Evolutionary conservation across 371 early-diverging fungal genomes (phyloP).

Genomic region (Catenaria anguillulae): DNA sequence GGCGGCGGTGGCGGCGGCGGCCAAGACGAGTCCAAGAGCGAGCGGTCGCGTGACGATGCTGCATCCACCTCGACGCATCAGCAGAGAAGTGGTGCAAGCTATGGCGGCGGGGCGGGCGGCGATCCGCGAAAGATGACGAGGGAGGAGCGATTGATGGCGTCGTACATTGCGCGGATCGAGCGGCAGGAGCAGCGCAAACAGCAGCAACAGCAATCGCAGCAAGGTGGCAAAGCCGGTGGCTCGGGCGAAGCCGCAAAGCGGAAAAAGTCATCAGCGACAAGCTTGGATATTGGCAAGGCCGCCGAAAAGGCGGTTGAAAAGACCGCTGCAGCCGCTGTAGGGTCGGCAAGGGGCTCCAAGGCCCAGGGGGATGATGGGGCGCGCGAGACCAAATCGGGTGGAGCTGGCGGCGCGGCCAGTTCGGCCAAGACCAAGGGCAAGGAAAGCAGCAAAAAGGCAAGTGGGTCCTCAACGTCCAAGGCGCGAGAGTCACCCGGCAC

Average conservation of each 20-base stretch:
- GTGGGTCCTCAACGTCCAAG: too few relatives aligned
- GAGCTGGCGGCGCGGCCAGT: too few relatives aligned
- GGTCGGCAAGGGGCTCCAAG: too few relatives aligned
- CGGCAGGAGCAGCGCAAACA: background rate
- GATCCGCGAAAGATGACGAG: background rate
- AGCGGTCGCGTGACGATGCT: background rate
- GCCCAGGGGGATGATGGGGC: too few relatives aligned
- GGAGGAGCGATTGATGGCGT: background rate
- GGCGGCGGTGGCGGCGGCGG: background rate
- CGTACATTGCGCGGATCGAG: slow-evolving; percentile 3
- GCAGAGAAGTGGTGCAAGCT: background rate
- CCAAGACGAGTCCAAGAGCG: background rate
- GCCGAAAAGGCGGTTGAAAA: too few relatives aligned
- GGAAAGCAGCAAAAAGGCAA: too few relatives aligned
- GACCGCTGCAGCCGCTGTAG: background rate
- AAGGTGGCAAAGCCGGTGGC: background rate
- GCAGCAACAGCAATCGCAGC: too few relatives aligned
- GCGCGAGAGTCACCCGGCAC: too few relatives aligned
- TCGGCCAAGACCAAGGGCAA: too few relatives aligned
- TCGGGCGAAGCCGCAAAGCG: background rate
- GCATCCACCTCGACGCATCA: background rate
- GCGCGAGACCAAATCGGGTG: too few relatives aligned
- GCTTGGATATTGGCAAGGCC: too few relatives aligned
- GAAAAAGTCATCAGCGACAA: background rate
- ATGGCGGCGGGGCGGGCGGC: background rate